These are phyloP conservation scores for Priceomyces carsonii DNA, from an alignment of 805 yeast species.

Conservation along the genomic window DNA sequence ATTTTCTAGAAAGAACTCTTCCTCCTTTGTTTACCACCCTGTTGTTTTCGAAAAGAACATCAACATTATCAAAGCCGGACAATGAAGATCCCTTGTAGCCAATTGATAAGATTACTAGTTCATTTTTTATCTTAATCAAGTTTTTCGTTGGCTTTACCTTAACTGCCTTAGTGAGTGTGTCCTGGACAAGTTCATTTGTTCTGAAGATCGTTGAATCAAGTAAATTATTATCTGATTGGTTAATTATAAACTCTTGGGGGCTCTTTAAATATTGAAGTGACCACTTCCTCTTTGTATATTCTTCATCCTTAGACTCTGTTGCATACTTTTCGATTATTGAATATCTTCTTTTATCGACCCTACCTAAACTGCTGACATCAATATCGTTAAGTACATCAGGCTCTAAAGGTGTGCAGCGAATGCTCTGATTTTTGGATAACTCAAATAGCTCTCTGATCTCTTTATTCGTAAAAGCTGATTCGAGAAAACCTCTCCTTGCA, in stretches of 20 bases:
- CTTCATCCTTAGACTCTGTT: conserved; percentile 4
- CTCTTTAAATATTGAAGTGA: conserved; percentile 64
- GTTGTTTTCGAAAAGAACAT: conserved; percentile 30
- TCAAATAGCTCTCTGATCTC: conserved; percentile 85
- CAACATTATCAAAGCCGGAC: conserved; percentile 50
- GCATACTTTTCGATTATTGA: conserved; percentile 59
- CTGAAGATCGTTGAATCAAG: conserved; percentile 50
- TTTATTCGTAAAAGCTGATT: conserved; percentile 88
- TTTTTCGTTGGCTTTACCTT: conserved; percentile 37
- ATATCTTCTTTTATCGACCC: conserved; percentile 66
- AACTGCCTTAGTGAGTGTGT: conserved; percentile 33
- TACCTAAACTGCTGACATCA: conserved; percentile 29
- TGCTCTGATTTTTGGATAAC: conserved; percentile 47
- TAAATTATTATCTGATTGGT: conserved; percentile 32
- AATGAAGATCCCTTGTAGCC: conserved; percentile 79
- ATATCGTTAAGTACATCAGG: conserved; percentile 29
- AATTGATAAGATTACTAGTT: conserved; percentile 74
- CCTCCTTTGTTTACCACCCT: conserved; percentile 36
- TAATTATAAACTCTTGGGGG: conserved; percentile 56
- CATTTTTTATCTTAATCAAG: conserved; percentile 42
- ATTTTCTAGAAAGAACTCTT: conserved; percentile 21
- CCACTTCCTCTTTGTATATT: conserved; percentile 47
- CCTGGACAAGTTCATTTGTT: conserved; percentile 46
- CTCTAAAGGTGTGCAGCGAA: conserved; percentile 42
- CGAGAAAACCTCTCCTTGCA: conserved; percentile 83